phyloP scores from a whole-genome alignment of 495 filamentous ascomycete species.

The Penicillium simplicissimum region DNA sequence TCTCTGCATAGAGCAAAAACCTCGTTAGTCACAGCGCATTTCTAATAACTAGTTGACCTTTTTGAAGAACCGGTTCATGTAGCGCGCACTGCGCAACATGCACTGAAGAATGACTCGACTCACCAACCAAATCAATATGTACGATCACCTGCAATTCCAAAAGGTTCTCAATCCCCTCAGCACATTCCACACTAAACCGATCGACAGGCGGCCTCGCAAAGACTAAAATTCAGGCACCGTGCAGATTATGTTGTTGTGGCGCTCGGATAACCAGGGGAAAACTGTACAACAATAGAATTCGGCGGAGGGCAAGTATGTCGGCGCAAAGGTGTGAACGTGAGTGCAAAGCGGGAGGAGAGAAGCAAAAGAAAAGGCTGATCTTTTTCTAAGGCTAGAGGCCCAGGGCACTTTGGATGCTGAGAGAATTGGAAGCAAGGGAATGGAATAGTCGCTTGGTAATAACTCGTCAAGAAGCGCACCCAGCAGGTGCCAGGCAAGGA shows the following conservation, averaged over 20 bases:
- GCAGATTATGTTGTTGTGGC: conserved; percentile 16
- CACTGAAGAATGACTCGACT: not conserved
- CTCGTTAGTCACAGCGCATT: not conserved
- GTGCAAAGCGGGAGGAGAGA: too few species aligned
- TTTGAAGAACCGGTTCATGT: not conserved
- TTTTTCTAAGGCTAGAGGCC: not conserved
- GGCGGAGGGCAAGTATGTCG: not conserved
- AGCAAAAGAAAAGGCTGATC: not conserved
- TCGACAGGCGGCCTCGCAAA: conserved; percentile 1
- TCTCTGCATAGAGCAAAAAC: not conserved
- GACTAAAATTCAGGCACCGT: conserved; percentile 14
- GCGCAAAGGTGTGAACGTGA: not conserved
- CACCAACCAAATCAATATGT: not conserved
- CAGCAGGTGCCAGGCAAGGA: not conserved
- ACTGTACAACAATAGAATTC: not conserved
- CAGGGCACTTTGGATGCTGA: not conserved
- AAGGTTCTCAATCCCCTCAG: not conserved
- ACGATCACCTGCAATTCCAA: not conserved
- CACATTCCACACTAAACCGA: conserved; percentile 15
- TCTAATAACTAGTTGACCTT: not conserved
- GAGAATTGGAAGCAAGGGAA: not conserved
- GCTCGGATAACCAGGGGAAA: conserved; percentile 10
- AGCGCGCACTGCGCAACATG: not conserved
- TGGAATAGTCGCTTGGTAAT: not conserved
- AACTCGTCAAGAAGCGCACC: not conserved